Base-by-base conservation (phyloP, 768 basidiomycete species). In the Boletus patriciae region DNA sequence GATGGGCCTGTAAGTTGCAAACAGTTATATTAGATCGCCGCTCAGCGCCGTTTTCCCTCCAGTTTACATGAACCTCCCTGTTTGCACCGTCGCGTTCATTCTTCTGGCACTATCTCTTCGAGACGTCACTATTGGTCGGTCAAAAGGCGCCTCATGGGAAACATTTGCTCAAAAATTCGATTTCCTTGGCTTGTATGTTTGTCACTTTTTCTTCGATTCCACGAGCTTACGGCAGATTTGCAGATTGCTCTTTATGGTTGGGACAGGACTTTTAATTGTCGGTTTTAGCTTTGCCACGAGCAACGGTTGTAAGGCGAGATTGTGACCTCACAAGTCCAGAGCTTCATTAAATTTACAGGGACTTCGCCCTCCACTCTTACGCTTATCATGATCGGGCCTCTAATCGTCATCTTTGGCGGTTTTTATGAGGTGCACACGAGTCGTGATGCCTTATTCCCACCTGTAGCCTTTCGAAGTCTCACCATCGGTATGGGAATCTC, bases 51-150 rank as follows among this genome's bases (percentile, higher is more conserved):
- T 51, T 48, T 47, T 49, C 43, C 52, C 15, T 37, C 44, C 70
- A 93, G 91, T 94, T 70, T 92, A 85, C 69, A 78, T 94, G 70
- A 94, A 93, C 73, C 77, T 93, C 46, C 91, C 91, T 19, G 75
- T 93, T 52, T 89, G 87, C 68, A 66, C 82, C 27, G 59, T 84
- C 25, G 86, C 87, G 21, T 78, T 80, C 57, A 55, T 82, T 11
- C 77, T 90, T 10, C 74, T 92, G 21, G 67, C 70, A 19, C 47
- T 81, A 31, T 85, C 88, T n/a, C 80, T 93, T 48, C 83, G 82
- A 59, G 73, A 71, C 36, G 80, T 90, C 36, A 65, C 75, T 34
- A 70, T 88, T 21, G 73, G 77, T 19, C 72, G 71, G 43, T 60
- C 81, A 16, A 67, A 73, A 25, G 74, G 78, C 52, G 75, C 81